Base-by-base conservation (phyloP, 2,329 filamentous ascomycete genomes). In the Colletotrichum cordylinicola region DNA sequence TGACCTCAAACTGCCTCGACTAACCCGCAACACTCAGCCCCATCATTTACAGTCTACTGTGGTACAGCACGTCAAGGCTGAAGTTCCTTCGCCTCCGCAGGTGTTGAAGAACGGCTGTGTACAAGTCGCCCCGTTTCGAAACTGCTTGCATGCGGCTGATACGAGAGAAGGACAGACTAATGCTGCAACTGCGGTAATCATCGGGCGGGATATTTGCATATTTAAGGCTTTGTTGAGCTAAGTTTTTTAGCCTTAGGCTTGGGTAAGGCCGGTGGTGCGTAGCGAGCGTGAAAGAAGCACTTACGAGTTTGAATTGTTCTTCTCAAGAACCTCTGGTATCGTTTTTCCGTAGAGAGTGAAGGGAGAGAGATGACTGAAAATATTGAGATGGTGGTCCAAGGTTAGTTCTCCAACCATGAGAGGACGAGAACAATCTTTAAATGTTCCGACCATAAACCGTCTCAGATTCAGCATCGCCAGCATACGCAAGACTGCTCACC, bases 81-180 rank as follows among this genome's bases (percentile, higher is more conserved):
- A 12, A 52, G 43, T 52, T 0, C 43, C 43, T 2, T 52, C n/a
- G n/a, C 43, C 43, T 13, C 43, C n/a, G 10, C 43, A 52, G n/a
- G 0, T 52, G 43, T 21, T 21, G 2, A 52, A 52, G 43, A 52
- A 52, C 10, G n/a, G 43, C 43, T 52, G 43, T 52, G n/a, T 0
- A 6, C 43, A 52, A 2, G 0, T 1, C 21, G 43, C 43, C 1
- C 43, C 43, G 10, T 21, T 52, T 52, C 0, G 1, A 10, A 52
- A 52, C 3, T 3, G 1, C 8, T 52, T 52, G 6, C 43, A 52
- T 1, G 7, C 2, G n/a, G 43, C 43, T 3, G 18, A 21, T 21
- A 52, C n/a, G 43, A 52, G 43, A 52, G n/a, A 2, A 7, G 43
- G 43, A 8, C 43, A 10, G 10, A 1, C 0, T 1, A 52, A 52